Percentiles rank a stretch among this genome's conserved stretches.
Conservation (phyloP, 345 rosid species). For the Boechera retrofracta region DNA sequence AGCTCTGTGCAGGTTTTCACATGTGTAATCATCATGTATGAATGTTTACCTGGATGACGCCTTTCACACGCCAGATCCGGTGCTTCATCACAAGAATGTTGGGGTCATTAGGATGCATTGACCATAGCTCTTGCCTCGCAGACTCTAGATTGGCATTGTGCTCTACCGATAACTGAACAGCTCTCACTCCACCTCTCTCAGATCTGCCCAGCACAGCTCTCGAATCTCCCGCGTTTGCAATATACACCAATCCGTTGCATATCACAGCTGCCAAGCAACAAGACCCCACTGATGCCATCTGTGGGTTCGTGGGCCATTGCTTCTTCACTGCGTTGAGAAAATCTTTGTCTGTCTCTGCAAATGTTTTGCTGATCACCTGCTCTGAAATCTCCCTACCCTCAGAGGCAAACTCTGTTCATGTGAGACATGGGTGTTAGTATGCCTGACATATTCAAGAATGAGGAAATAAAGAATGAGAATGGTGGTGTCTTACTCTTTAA, state of each 20-base stretch:
- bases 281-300: constrained; percentile 82
- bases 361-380: constrained; percentile 62
- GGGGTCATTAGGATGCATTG: constrained; percentile 72
- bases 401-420: constrained; percentile 58
- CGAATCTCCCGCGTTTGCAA: constrained; percentile 84
- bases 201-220: constrained; percentile 71
- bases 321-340: constrained; percentile 67
- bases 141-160: constrained; percentile 73
- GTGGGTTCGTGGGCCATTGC: constrained; percentile 65
- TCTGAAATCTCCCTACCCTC: constrained; percentile 56
- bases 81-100: constrained; percentile 68
- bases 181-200: constrained; percentile 53
- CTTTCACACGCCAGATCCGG: constrained; percentile 82
- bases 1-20: neutral
- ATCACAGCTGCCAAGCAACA: constrained; percentile 77
- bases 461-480: constrained; percentile 9
- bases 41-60: constrained; percentile 73
- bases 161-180: constrained; percentile 72
- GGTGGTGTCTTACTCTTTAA: constrained; percentile 60
- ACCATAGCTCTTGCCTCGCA: constrained; percentile 67
- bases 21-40: constrained; percentile 16
- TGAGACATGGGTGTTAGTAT: constrained; percentile 29
- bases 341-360: constrained; percentile 60
- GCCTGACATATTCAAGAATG: constrained; percentile 3
- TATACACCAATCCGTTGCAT: constrained; percentile 65